Base-by-base conservation (phyloP, 2,329 filamentous ascomycete species). In the Calonectria henricotiae region DNA sequence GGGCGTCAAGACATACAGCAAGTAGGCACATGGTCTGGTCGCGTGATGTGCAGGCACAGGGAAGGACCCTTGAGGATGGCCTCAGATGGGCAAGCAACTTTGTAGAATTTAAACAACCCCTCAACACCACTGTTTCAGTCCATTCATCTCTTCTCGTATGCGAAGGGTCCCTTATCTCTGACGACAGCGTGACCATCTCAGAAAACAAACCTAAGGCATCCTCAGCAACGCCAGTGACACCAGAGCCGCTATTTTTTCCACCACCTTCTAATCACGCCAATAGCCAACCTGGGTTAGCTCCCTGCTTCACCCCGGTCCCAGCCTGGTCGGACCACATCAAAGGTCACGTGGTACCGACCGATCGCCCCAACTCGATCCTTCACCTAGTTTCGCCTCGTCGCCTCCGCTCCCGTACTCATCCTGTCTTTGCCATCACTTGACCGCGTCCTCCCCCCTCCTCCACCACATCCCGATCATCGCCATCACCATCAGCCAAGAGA, bases 401-500 rank as follows among this genome's bases (percentile, higher is more conserved):
- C 73, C 74, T 81, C 79, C 78, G 76, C 77, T 75, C 75, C 71
- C 74, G 77, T 71, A 76, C 70, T 62, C 75, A 74, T 74, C 73
- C 77, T 73, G 77, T 75, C 76, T 73, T 73, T 71, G 63, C 73
- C 73, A 76, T 74, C 76, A 71, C 75, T 71, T 71, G 51, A 72
- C 71, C 67, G 73, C 78, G 76, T 54, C 74, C 71, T 76, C 68
- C 65, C 65, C 72, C 72, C 71, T 67, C 67, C 72, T 72, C 71
- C 74, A 75, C 73, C 78, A 76, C 80, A 75, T 79, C 76, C 51
- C 73, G 74, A 77, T 76, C 76, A 79, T 77, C 73, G 73, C 71
- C 74, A 78, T 70, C 73, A 76, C 71, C 78, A 81, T 79, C 80
- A 82, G 80, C 81, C 89, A 91, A 95, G 93, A 91, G 92, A 97